These are phyloP conservation scores for Nymphaea thermarum DNA, from an alignment of 164 flowering plant genomes.

Conservation along the genomic window DNA sequence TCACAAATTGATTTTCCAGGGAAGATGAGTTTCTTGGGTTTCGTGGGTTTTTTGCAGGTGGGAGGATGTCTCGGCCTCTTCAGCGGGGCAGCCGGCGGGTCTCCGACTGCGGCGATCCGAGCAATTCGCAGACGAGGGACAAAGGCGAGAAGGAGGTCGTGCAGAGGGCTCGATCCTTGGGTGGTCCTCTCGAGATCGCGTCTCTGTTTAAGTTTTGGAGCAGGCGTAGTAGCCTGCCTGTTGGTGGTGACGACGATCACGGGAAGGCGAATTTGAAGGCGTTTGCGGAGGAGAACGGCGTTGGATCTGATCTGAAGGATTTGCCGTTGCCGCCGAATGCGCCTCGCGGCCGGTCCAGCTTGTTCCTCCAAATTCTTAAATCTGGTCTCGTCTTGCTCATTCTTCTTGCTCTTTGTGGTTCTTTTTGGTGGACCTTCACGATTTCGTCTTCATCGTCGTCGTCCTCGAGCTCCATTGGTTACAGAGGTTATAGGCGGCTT, in stretches of 20 bases:
- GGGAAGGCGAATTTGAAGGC: not conserved
- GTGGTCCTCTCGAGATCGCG: not conserved
- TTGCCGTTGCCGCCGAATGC: constrained; percentile 20
- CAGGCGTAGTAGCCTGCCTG: not conserved
- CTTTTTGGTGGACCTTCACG: constrained; percentile 87
- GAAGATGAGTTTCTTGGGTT: not conserved
- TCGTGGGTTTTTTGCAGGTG: constrained; percentile 7
- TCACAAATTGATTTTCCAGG: not conserved
- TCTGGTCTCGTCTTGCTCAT: constrained; percentile 51
- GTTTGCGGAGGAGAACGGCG: constrained; percentile 36
- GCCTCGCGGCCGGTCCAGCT: constrained; percentile 44
- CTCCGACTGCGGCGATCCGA: constrained; percentile 15
- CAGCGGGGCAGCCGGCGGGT: constrained; percentile 19
- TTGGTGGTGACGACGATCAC: not conserved
- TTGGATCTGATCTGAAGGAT: constrained; percentile 26
- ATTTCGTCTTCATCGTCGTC: constrained; percentile 26
- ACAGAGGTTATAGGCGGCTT: constrained; percentile 56
- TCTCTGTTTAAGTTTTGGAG: not conserved
- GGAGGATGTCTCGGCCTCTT: constrained; percentile 68
- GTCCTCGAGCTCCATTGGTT: constrained; percentile 30
- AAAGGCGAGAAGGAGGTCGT: constrained; percentile 35
- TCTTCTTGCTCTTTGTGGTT: constrained; percentile 66
- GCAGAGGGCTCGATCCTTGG: constrained; percentile 21
- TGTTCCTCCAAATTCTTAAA: constrained; percentile 25
- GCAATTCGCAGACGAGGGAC: constrained; percentile 64